phyloP scores from a whole-genome alignment of 23 red algal species.

The Gracilaria gracilis region DNA sequence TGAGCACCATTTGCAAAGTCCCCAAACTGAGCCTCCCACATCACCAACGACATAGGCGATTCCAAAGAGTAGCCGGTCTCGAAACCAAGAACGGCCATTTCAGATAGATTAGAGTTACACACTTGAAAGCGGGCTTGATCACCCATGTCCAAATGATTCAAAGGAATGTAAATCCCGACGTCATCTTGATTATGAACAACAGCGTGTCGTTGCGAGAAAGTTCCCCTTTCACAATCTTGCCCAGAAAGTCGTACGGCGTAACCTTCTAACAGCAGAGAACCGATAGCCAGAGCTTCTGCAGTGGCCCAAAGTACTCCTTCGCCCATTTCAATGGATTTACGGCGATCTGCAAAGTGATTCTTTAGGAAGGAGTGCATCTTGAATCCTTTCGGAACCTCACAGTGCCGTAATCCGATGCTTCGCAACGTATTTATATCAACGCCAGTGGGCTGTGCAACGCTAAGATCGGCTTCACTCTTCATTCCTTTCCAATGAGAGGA shows the following conservation, averaged over 20 bases:
- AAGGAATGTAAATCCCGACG: conserved; percentile 71
- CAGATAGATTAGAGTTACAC: conserved; percentile 97
- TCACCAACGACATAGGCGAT: conserved; percentile 87
- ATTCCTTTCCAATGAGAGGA: conserved; percentile 96
- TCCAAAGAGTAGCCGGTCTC: conserved; percentile 97
- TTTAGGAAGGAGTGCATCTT: conserved; percentile 90
- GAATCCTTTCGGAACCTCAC: conserved; percentile 82
- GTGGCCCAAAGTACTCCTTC: conserved; percentile 95
- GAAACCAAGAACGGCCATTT: conserved; percentile 98
- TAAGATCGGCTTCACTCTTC: conserved; percentile 80
- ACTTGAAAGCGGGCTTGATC: conserved; percentile 86
- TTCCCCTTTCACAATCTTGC: conserved; percentile 98
- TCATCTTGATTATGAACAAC: conserved; percentile 92
- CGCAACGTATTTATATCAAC: conserved; percentile 77
- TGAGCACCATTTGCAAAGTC: conserved; percentile 99
- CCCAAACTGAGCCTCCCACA: conserved; percentile 99
- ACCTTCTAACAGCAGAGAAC: conserved; percentile 86
- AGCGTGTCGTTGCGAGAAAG: conserved; percentile 96
- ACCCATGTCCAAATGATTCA: conserved; percentile 82
- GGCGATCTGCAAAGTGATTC: conserved; percentile 86
- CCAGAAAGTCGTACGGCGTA: conserved; percentile 91
- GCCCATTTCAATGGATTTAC: conserved; percentile 83
- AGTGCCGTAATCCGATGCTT: conserved; percentile 77
- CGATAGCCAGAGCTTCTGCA: conserved; percentile 94
- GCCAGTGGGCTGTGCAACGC: conserved; percentile 82